Evolutionary conservation across 768 basidiomycete genomes (phyloP), one percentile per base, ranked within the genome.

Genomic region (Leccinum rimulosum): DNA sequence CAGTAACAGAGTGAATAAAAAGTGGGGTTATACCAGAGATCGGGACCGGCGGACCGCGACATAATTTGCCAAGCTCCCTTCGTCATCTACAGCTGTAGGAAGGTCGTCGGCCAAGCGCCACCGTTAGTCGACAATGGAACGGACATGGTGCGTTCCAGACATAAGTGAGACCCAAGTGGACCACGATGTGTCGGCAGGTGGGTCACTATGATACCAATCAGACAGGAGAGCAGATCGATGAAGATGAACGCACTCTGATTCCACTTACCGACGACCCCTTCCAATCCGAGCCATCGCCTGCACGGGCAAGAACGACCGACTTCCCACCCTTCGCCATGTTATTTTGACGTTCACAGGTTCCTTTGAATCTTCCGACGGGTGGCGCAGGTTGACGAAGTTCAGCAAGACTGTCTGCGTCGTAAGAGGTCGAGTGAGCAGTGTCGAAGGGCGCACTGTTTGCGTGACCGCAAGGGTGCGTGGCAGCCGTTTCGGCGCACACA

Each of bases 11-110:
- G 14, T 73, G 73, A 15, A 70, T 62, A 12, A 65, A 68, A 50
- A 73, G 71, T 0, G 73, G 75, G 6, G 74, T 71, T 25, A 71
- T 50, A 25, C 68, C 72, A 55, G 72, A 75, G 35, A 73, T 70
- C 1, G 73, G 63, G 52, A 76, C 68, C 49, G 88, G 22, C 22
- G 22, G 22, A 22, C 22, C 22, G 22, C 86, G 58, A 98, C 87
- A 70, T 96, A 98, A 76, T 98, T 98, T 55, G 95, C 93, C 48
- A 98, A 80, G 28, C 88, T 89, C 35, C 96, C 96, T 67, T 94
- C 91, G 70, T 98, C 95, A 69, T 95, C 93, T 49, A 95, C 93
- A 1, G 93, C 93, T 25, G 89, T 87, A 6, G 91, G 89, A n/a
- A 87, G 80, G 62, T 90, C 85, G 62, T 88, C 82, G 3, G 89